Evolutionary conservation across 805 yeast species (phyloP), one percentile per base, ranked within the genome.

Genomic region (Saturnispora ahearnii): DNA sequence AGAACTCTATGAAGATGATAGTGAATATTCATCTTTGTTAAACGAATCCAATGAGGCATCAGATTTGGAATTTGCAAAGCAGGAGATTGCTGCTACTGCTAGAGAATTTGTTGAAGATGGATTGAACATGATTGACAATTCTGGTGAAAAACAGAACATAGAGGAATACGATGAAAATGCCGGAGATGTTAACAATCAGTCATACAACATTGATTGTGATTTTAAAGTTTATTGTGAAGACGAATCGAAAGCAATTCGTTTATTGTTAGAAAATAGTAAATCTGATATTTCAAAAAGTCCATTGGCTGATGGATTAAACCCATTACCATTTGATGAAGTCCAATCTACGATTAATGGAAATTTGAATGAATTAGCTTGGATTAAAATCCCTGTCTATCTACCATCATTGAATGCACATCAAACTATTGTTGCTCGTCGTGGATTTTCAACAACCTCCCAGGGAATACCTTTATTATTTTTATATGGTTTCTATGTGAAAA

Each of bases 371-470:
- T 62, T 91, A 24, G 72, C 74, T 3, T 90, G 96, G 96, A 69
- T 78, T 45, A 87, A 90, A 61, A 74, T 86, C 41, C 85, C 93
- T 0, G 82, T 84, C 2, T 79, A 78, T 56, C 72, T 90, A 44
- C 82, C 80, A 54, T 74, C 83, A 15, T 70, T 84, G 59, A 88
- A 89, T 63, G 81, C 97, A 0, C 98, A 90, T 61, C 96, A 85
- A 52, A 86, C 85, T 4, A 86, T 91, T 48, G 85, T 88, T 15
- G 87, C 91, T 15, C 73, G 98, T 54, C 72, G 81, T 50, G 89
- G 89, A 0, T 67, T 79, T 2, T 70, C 69, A 22, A 72, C 75
- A 45, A 72, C 79, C 0, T 69, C 72, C 22, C 65, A 64, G 43
- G 84, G 84, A 0, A 66, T 78, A 1, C 74, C 82, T 2, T 67